Base-by-base conservation (phyloP, 2,329 filamentous ascomycete species). In the Acrocalymma vagum region DNA sequence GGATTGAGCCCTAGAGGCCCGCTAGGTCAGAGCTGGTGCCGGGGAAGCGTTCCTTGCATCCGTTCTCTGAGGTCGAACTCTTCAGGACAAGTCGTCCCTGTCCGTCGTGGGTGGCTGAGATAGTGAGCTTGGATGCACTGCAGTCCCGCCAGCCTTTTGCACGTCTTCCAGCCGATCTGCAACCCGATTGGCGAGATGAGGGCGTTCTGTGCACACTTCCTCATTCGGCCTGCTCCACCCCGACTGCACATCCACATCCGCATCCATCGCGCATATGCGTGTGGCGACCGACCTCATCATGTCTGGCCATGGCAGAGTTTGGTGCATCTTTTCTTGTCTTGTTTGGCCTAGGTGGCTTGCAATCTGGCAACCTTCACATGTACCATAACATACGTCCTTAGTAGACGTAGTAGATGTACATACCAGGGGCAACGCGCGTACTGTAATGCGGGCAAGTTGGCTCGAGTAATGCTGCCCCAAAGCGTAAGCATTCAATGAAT, bases 111-210 rank as follows among this genome's bases (percentile, higher is more conserved):
- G 55, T 61, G 61, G 61, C 58, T 58, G 53, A 38, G 34, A 45
- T 61, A 55, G 55, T 37, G 55, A 50, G 36, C 51, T 54, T 44
- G 54, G 55, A 34, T 42, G 14, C 28, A 43, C 54, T 49, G 33
- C 55, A 48, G 36, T 48, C 41, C 35, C n/a, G n/a, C n/a, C n/a
- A n/a, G n/a, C n/a, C n/a, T n/a, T n/a, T n/a, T n/a, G n/a, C n/a
- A n/a, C n/a, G n/a, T n/a, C n/a, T n/a, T n/a, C 33, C 43, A 53
- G 52, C 31, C 51, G 53, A 63, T 64, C 48, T 51, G 56, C 52
- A 45, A 51, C 37, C 60, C 56, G 62, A 67, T 67, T 68, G 63
- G 64, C 60, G 60, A 67, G 50, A 33, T 38, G 28, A 41, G 44
- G 41, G 41, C 47, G 38, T 31, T 51, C 49, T 55, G 38, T 53